Conservation (phyloP, 2,329 filamentous ascomycete species). For the Arthroderma sp. region DNA sequence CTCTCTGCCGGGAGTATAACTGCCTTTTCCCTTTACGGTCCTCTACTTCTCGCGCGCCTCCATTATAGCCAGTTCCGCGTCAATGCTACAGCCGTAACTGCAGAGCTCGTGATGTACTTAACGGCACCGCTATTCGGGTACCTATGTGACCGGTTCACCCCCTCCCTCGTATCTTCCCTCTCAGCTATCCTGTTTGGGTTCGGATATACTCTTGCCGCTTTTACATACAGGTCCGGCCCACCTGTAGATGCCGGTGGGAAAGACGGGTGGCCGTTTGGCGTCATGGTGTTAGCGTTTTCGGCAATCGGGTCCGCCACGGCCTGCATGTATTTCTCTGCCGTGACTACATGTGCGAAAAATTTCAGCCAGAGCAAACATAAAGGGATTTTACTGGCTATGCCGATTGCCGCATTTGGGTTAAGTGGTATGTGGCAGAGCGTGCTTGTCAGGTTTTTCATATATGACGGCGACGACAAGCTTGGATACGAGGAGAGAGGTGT, state of each 20-base stretch:
- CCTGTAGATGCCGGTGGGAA: conserved; percentile 32
- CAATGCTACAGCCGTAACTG: conserved; percentile 76
- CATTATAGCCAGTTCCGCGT: conserved; percentile 86
- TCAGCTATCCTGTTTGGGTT: conserved; percentile 61
- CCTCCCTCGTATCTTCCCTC: conserved; percentile 60
- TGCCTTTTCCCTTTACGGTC: conserved; percentile 87
- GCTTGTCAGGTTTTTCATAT: conserved; percentile 49
- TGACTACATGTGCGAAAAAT: conserved; percentile 97
- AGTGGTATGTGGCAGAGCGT: conserved; percentile 96
- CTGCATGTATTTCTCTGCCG: conserved; percentile 74
- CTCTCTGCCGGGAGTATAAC: conserved; percentile 85
- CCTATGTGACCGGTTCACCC: conserved; percentile 77
- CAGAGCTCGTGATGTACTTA: conserved; percentile 79
- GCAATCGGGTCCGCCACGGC: conserved; percentile 72
- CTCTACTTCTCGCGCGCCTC: conserved; percentile 72
- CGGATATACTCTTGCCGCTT: conserved; percentile 74
- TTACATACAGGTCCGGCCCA: conserved; percentile 53
- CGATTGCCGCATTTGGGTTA: conserved; percentile 83
- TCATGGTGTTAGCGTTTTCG: conserved; percentile 78
- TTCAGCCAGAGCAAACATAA: conserved; percentile 81
- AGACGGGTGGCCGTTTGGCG: conserved; percentile 55
- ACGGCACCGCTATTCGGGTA: conserved; percentile 85
- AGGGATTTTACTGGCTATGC: conserved; percentile 75
- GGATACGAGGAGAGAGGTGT: conserved; percentile 61
- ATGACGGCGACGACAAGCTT: conserved; percentile 25